phyloP scores from a whole-genome alignment of 108 stramenopile species.

The Fragilariopsis cylindrus region DNA sequence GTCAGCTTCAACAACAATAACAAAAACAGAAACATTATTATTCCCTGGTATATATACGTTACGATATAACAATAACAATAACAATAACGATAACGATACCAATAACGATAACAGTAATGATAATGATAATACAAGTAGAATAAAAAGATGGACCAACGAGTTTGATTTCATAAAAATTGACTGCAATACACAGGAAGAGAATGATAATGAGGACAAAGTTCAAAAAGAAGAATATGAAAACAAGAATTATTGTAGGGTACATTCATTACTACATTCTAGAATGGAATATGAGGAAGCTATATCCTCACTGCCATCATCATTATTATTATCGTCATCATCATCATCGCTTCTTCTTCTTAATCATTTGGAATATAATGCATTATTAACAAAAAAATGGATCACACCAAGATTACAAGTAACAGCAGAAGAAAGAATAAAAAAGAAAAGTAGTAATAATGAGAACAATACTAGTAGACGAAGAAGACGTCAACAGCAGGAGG shows the following conservation, averaged over 20 bases:
- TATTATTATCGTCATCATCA: not conserved
- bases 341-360: not conserved
- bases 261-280: not conserved
- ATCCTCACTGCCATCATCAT: not conserved
- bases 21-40: not conserved
- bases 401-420: not conserved
- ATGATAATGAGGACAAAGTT: too few relatives aligned
- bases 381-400: not conserved
- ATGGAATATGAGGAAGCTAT: not conserved
- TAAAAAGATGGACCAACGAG: not conserved
- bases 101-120: not conserved
- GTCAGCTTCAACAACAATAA: not conserved
- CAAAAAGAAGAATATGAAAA: too few relatives aligned
- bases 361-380: not conserved
- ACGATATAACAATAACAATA: not conserved
- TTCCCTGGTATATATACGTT: constrained; percentile 2
- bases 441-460: not conserved
- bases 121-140: not conserved
- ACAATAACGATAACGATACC: not conserved
- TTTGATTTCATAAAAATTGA: not conserved
- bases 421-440: not conserved
- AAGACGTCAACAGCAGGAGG: not conserved
- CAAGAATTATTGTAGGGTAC: not conserved
- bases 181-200: not conserved
- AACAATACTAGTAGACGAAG: not conserved